Evolutionary conservation across 1,284 basidiomycete genomes (phyloP), one percentile per base, ranked within the genome.

Genomic region (Athelia sp.): DNA sequence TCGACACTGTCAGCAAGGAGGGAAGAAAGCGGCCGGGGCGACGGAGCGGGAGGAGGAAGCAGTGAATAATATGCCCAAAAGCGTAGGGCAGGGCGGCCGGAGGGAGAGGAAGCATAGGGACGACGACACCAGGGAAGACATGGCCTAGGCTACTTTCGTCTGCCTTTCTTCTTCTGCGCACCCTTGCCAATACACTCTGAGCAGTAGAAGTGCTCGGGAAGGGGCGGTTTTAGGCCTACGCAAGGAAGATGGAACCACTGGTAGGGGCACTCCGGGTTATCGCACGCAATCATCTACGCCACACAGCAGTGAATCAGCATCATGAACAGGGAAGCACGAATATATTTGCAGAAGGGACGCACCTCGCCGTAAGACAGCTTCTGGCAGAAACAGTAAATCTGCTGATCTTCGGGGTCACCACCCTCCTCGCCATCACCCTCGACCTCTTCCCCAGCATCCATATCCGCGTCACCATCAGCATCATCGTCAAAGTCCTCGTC

Each of bases 201-300:
- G 57, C 81, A 83, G 56, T 75, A 84, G 79, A 79, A 83, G 42
- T 69, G 67, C 54, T 82, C 81, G 10, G 80, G 81, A 50, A 82
- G 71, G 35, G 81, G 78, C 46, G 75, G 71, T 56, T 79, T 82
- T 52, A 83, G 65, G 51, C 73, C 78, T 45, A 83, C 79, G 53
- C 81, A 83, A 8, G 72, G 69, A 40, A 84, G 71, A 52, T 83
- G 81, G 71, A 84, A 84, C 81, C 84, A 87, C 76, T 86, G 81
- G 63, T 78, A 83, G n/a, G 71, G 73, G 64, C 84, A 87, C 8
- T 71, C 70, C n/a, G 74, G 66, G 56, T 82, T 81, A 60, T 87
- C 84, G 61, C 84, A 87, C 40, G 74, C 84, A 53, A 87, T 80
- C 84, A 87, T 87, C 75, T 82, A 57, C n/a, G n/a, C n/a, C n/a